These are phyloP conservation scores for Backusella mclennaniae DNA, from an alignment of 192 early-diverging fungal genomes.

Conservation along the genomic window DNA sequence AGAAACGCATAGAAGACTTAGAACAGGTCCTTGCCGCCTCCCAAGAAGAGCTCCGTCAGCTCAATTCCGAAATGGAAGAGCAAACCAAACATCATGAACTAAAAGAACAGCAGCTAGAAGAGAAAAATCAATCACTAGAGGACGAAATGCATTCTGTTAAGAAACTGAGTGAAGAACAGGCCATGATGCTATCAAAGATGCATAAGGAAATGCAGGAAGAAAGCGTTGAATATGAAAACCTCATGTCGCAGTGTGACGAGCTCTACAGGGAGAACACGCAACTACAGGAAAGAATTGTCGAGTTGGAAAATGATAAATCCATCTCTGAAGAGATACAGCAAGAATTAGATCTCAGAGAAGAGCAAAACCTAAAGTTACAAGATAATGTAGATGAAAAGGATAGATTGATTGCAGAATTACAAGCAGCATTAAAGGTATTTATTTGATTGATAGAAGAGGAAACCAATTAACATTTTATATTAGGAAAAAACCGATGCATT, in stretches of 20 bases:
- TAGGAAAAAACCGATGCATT: not conserved
- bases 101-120: not conserved
- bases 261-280: slow-evolving; percentile 3
- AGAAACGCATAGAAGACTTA: slow-evolving; percentile 12
- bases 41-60: not conserved
- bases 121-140: not conserved
- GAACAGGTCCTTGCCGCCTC: not conserved
- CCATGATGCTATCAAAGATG: slow-evolving; percentile 9
- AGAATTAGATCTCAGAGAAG: not conserved
- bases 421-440: not conserved
- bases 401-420: not conserved
- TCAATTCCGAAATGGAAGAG: not conserved
- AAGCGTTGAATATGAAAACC: not conserved
- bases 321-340: slow-evolving; percentile 6
- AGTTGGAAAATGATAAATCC: not conserved
- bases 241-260: slow-evolving; percentile 11
- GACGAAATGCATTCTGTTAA: not conserved
- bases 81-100: not conserved
- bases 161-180: not conserved
- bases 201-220: slow-evolving; percentile 10
- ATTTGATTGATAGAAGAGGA: not conserved
- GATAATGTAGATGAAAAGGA: not conserved
- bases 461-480: not conserved
- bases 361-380: not conserved
- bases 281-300: not conserved